Conservation (phyloP, 306 rosid species). For the Ochetophila trinervis region DNA sequence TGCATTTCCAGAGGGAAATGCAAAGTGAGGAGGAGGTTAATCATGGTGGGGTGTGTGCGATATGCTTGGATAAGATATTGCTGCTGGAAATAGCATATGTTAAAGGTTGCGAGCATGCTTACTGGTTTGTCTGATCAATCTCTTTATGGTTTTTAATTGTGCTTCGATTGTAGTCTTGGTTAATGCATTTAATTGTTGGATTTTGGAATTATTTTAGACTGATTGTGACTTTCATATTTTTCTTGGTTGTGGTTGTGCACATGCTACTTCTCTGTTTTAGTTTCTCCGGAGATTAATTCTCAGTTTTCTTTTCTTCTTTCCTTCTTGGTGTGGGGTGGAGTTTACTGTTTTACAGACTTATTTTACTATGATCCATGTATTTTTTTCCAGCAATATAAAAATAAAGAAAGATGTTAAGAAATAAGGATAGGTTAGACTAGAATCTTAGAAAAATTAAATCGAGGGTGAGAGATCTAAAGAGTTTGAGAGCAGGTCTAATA, state of each 20-base stretch:
- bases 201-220: too few species aligned
- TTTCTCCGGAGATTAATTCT: neutral
- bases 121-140: slow-evolving; percentile 64
- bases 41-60: slow-evolving; percentile 69
- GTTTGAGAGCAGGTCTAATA: too few species aligned
- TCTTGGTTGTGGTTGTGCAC: neutral
- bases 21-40: slow-evolving; percentile 32
- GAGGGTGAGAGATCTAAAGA: too few species aligned
- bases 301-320: neutral
- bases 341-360: neutral
- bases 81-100: slow-evolving; percentile 81
- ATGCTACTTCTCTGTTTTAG: neutral
- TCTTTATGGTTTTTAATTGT: slow-evolving; percentile 6
- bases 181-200: neutral
- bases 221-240: too few species aligned
- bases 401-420: too few species aligned
- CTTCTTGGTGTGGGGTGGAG: neutral
- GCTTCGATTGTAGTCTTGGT: neutral
- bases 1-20: slow-evolving; percentile 42
- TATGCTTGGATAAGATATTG: slow-evolving; percentile 63
- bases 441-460: too few species aligned
- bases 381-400: too few species aligned
- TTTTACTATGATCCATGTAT: too few species aligned
- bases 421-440: too few species aligned
- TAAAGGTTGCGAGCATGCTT: slow-evolving; percentile 97